phyloP scores from a whole-genome alignment of 2,329 filamentous ascomycete genomes.

The Didymella segeticola region DNA sequence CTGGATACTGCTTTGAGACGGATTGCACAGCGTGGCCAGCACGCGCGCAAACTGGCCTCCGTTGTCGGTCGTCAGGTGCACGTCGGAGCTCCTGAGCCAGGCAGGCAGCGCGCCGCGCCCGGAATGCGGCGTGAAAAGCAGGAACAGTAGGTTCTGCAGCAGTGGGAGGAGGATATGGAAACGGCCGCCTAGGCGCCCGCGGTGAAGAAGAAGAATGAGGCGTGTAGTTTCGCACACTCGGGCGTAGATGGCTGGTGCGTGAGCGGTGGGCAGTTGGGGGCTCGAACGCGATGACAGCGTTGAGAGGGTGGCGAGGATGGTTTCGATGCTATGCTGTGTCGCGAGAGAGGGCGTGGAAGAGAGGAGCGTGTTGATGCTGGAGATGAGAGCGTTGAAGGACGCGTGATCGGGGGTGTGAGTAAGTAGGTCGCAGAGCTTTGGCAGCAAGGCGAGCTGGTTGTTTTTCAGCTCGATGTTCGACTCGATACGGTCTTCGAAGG shows the following conservation, averaged over 20 bases:
- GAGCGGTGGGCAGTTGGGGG: constrained; percentile 31
- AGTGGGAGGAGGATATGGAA: constrained; percentile 65
- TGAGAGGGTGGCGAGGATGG: constrained; percentile 46
- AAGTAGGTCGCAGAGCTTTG: constrained; percentile 32
- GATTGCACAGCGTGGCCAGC: constrained; percentile 67
- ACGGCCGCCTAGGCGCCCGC: constrained; percentile 64
- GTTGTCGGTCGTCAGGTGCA: constrained; percentile 50
- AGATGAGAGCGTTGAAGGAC: constrained; percentile 57
- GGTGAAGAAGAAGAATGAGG: constrained; percentile 62
- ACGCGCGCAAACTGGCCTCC: constrained; percentile 61
- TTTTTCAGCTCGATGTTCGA: constrained; percentile 30
- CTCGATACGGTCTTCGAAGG: constrained; percentile 34
- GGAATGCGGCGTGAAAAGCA: constrained; percentile 60
- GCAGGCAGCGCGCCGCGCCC: constrained; percentile 36
- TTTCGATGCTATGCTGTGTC: constrained; percentile 55
- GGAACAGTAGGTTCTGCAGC: constrained; percentile 62
- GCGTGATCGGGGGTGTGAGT: constrained; percentile 61
- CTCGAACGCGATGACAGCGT: constrained; percentile 43
- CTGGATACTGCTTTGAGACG: constrained; percentile 63
- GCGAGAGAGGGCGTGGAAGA: constrained; percentile 47
- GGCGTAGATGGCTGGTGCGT: constrained; percentile 56
- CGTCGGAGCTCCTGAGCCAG: constrained; percentile 36
- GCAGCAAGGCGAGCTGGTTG: constrained; percentile 39
- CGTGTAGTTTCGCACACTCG: constrained; percentile 62
- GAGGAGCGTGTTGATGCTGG: constrained; percentile 57